Evolutionary conservation across 2,329 filamentous ascomycete species (phyloP).

Genomic region (Microdochium paspali): DNA sequence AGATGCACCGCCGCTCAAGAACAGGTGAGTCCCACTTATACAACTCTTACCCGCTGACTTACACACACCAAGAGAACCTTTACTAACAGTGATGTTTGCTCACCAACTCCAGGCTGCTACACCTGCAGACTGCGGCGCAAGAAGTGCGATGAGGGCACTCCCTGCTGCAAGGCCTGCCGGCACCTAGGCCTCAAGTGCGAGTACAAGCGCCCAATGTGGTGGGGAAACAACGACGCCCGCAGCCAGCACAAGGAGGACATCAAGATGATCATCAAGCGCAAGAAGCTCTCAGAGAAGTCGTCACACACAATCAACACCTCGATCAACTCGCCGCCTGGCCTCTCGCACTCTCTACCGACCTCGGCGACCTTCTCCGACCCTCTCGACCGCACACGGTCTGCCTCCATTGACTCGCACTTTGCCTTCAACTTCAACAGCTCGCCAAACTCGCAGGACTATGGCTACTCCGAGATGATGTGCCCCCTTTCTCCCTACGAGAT

Average conservation of each 20-base stretch:
- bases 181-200: constrained; percentile 80
- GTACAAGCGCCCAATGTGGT: constrained; percentile 96
- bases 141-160: constrained; percentile 59
- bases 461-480: constrained; percentile 47
- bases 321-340: constrained; percentile 61
- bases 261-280: constrained; percentile 96
- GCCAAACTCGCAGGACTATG: constrained; percentile 43
- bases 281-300: constrained; percentile 85
- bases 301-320: constrained; percentile 46
- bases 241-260: constrained; percentile 86
- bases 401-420: constrained; percentile 73
- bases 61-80: constrained; percentile 9
- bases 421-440: constrained; percentile 67
- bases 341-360: constrained; percentile 74
- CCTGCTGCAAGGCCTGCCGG: constrained; percentile 56
- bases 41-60: constrained; percentile 16
- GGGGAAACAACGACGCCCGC: constrained; percentile 85
- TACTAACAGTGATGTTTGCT: constrained; percentile 18
- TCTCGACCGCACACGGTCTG: constrained; percentile 62
- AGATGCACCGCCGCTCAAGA: constrained; percentile 89
- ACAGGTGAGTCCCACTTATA: constrained; percentile 60
- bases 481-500: constrained; percentile 74
- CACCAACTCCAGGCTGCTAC: constrained; percentile 45
- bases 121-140: constrained; percentile 58
- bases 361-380: constrained; percentile 73